Base-by-base conservation (phyloP, 2,329 filamentous ascomycete species). In the Elsinoe australis region DNA sequence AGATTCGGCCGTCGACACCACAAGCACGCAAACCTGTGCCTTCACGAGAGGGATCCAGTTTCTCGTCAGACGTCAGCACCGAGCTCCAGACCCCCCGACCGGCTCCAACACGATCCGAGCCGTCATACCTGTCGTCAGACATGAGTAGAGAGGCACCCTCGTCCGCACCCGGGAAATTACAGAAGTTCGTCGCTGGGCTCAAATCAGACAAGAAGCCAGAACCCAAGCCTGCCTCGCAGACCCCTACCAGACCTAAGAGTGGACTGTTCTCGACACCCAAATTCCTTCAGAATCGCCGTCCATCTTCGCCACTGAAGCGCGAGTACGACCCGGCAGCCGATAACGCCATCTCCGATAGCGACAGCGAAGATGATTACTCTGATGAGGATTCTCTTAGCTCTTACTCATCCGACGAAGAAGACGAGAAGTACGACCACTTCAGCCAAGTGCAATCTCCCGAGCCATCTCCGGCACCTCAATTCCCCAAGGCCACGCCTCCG, bases 221-320 rank as follows among this genome's bases (percentile, higher is more conserved):
- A 17, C 35, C 53, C 12, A 50, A 46, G 19, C 2, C 21, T 14
- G 10, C 22, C 2, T 9, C 34, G 5, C 35, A 50, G 24, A 35
- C 39, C 9, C 26, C 46, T 2, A 39, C 50, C 2, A 50, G 47
- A n/a, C 12, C 50, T 5, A 51, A 54, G 45, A 50, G 39, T 12
- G 50, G 50, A 18, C 22, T 47, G 8, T 53, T 53, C 35, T 49
- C 49, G 6, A 44, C 63, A 10, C 62, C 63, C 5, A 59, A 58
- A 3, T 66, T 65, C 52, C 38, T 65, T 33, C 62, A 59, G 54
- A 64, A 83, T 60, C 79, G 89, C 35, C 80, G 88, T 14, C 84
- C 81, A 1, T 96, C 92, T 0, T 98, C 92, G 1, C 92, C 92
- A 0, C 72, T 98, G 42, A 98, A 98, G 69, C 90, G 96, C 61